phyloP scores from a whole-genome alignment of 2,329 filamentous ascomycete genomes.

The Raffaelea albimanens region DNA sequence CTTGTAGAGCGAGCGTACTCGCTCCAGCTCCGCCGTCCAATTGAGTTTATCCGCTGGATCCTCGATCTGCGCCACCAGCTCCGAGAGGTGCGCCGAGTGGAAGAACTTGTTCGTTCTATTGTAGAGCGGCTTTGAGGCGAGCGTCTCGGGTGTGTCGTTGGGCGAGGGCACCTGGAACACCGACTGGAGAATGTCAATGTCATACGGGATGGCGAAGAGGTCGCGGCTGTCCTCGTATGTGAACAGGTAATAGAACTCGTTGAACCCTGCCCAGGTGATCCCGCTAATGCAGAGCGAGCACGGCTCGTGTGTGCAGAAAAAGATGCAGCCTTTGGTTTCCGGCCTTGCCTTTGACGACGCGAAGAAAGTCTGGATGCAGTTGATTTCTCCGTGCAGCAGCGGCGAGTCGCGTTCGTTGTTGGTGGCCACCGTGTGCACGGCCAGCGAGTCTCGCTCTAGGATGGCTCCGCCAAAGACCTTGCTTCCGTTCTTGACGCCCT shows the following conservation, averaged over 20 bases:
- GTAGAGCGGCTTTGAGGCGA: slow-evolving; percentile 35
- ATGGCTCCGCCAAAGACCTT: slow-evolving; percentile 51
- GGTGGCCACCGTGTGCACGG: slow-evolving; percentile 38
- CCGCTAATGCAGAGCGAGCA: slow-evolving; percentile 49
- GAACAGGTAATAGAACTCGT: slow-evolving; percentile 47
- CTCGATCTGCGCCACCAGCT: slow-evolving; percentile 27
- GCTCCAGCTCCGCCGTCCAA: slow-evolving; percentile 30
- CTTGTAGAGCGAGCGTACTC: slow-evolving; percentile 40
- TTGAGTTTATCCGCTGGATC: slow-evolving; percentile 22
- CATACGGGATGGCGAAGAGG: slow-evolving; percentile 45
- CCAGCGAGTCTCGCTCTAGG: slow-evolving; percentile 30
- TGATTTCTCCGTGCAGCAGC: slow-evolving; percentile 49
- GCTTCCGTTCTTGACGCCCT: slow-evolving; percentile 40
- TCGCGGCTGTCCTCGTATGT: slow-evolving; percentile 50
- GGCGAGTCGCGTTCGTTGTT: slow-evolving; percentile 47
- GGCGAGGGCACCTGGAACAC: slow-evolving; percentile 40
- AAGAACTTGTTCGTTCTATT: slow-evolving; percentile 50
- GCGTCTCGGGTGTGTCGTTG: slow-evolving; percentile 25
- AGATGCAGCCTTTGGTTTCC: slow-evolving; percentile 37
- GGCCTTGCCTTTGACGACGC: slow-evolving; percentile 22
- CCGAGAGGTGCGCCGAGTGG: slow-evolving; percentile 29
- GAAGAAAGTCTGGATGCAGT: slow-evolving; percentile 52
- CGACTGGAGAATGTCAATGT: slow-evolving; percentile 46
- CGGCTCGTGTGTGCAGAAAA: slow-evolving; percentile 50
- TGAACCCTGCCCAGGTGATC: slow-evolving; percentile 49